Percentiles rank a stretch among this genome's conserved stretches.
These are phyloP conservation scores for Radiomyces spectabilis DNA, from an alignment of 192 early-diverging fungal genomes.

Conservation along the genomic window DNA sequence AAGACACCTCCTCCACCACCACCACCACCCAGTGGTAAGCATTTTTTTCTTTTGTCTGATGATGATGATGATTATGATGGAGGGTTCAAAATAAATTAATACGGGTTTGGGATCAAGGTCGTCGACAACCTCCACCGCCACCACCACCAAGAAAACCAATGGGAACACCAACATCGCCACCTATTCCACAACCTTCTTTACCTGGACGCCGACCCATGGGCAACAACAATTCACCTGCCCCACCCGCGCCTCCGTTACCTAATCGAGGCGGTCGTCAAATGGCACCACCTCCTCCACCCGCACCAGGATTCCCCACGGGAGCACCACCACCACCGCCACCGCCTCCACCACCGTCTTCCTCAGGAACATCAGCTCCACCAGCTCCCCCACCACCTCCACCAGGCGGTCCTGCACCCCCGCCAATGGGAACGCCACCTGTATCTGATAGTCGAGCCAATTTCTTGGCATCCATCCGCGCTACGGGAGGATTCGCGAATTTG, in stretches of 20 bases:
- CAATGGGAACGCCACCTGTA: neutral
- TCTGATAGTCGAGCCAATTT: conserved; percentile 24
- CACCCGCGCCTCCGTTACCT: conserved; percentile 6
- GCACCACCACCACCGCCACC: conserved; percentile 33
- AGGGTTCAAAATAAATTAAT: neutral
- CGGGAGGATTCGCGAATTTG: conserved; percentile 35
- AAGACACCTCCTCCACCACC: conserved; percentile 22
- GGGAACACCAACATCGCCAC: conserved; percentile 4
- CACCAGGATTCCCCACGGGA: conserved; percentile 24
- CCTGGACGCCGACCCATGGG: conserved; percentile 8
- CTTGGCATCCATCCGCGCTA: conserved; percentile 38
- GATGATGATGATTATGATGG: neutral
- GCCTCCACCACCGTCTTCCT: conserved; percentile 9
- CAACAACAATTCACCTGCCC: neutral
- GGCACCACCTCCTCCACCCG: conserved; percentile 28
- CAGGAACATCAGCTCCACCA: neutral
- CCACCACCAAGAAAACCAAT: conserved; percentile 6
- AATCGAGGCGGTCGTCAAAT: conserved; percentile 15
- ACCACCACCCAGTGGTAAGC: conserved; percentile 16
- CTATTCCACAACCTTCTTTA: conserved; percentile 8
- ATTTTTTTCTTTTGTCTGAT: neutral
- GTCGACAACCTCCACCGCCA: conserved; percentile 29
- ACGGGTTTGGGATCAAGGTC: neutral
- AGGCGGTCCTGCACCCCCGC: too few species aligned
- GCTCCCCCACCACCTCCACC: conserved; percentile 9